phyloP scores from a whole-genome alignment of 352 stramenopile species.

The Phytophthora foliorum region DNA sequence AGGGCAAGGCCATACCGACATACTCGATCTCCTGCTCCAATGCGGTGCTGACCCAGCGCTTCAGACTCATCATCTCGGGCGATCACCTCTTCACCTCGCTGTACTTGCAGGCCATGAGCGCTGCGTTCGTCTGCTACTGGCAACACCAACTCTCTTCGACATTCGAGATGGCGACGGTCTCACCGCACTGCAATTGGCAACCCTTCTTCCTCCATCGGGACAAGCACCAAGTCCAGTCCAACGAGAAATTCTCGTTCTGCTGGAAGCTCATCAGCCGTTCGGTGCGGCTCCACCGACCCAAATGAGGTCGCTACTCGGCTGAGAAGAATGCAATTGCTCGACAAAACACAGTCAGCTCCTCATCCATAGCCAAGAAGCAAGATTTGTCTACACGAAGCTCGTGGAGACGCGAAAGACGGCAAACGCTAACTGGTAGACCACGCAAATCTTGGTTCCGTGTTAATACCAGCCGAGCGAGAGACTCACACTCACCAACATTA shows the following conservation, averaged over 20 bases:
- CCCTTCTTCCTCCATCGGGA: constrained; percentile 6
- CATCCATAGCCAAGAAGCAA: constrained; percentile 56
- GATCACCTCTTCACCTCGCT: constrained; percentile 47
- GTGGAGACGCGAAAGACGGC: constrained; percentile 31
- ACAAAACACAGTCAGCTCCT: constrained; percentile 50
- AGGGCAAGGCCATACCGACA: constrained; percentile 22
- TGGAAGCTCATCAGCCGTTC: constrained; percentile 31
- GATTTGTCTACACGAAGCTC: constrained; percentile 60
- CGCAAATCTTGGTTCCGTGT: constrained; percentile 46
- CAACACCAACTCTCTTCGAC: constrained; percentile 13
- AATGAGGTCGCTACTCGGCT: constrained; percentile 43
- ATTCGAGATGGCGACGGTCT: constrained; percentile 35
- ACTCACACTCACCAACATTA: constrained; percentile 37
- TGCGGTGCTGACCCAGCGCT: constrained; percentile 41
- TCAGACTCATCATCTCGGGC: constrained; percentile 26
- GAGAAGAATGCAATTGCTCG: constrained; percentile 42
- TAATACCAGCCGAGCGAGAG: constrained; percentile 43
- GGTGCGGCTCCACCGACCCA: background rate
- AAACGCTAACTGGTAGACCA: constrained; percentile 39
- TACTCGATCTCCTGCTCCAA: constrained; percentile 50
- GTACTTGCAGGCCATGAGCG: constrained; percentile 18
- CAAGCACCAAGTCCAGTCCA: background rate
- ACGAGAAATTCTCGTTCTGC: constrained; percentile 34
- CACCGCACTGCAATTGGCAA: constrained; percentile 39
- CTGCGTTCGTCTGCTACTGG: constrained; percentile 33